Evolutionary conservation across 768 basidiomycete genomes (phyloP), one percentile per base, ranked within the genome.

Genomic region (Xanthoconium purpureum): DNA sequence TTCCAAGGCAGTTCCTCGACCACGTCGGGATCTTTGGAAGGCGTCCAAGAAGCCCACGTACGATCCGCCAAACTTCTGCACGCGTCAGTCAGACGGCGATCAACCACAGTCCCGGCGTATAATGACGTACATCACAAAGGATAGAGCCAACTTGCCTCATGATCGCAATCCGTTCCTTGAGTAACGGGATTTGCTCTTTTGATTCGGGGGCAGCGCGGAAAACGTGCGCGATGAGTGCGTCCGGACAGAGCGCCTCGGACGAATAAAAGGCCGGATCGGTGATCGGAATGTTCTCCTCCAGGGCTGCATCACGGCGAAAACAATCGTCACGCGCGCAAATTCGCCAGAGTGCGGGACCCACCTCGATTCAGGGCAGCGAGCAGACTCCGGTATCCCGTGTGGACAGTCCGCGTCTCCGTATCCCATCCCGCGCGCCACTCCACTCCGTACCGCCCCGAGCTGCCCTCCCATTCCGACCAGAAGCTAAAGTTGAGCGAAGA

Each of bases 351-450:
- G 18, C 32, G 33, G 37, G 44, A 59, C 74, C 39, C 59, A 90
- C 91, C 92, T 78, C 87, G 76, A 66, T 94, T 83, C n/a, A 94
- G 66, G 2, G 90, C 84, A 33, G 94, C 91, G 10, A 93, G 83
- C 6, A 95, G 75, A 58, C 87, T 88, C 89, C 91, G 92, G 65
- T 96, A 96, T 0, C 93, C 93, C 0, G 89, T 92, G 70, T 83
- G 85, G 24, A 87, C 74, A 38, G 74, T 77, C 42, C 58, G 76
- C n/a, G 73, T 71, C 7, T 78, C 67, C n/a, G 72, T 74, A 14
- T 71, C 73, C 89, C 91, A 92, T 1, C 84, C 82, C 9, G 77
- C 71, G 50, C 83, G 78, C 91, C 92, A 94, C 63, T 85, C 79
- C 3, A 95, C 84, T 20, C 88, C 90, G 66, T 84, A 96, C 29